Conservation (phyloP, 352 stramenopile species). For the Globisporangium canariense region DNA sequence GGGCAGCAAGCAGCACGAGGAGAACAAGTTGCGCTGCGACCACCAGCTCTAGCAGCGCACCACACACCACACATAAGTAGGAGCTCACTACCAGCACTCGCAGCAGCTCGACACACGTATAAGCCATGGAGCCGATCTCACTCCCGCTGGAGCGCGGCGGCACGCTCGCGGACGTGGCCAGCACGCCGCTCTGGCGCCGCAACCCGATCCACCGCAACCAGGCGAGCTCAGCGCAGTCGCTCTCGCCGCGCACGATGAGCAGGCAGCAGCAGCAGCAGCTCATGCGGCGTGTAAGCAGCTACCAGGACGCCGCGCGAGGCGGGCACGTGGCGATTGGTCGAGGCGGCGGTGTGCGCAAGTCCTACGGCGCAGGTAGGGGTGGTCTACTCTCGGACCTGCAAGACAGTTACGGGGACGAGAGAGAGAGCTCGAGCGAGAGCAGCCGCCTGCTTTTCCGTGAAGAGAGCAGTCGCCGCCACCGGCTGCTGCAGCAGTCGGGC, state of each 20-base stretch:
- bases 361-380: slow-evolving; percentile 8
- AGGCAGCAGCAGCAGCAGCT: slow-evolving; percentile 29
- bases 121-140: slow-evolving; percentile 42
- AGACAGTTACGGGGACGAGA: slow-evolving; percentile 14
- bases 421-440: slow-evolving; percentile 16
- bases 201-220: slow-evolving; percentile 25
- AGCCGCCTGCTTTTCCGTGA: slow-evolving; percentile 16
- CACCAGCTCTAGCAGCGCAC: no score
- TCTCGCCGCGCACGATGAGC: slow-evolving; percentile 27
- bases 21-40: not conserved
- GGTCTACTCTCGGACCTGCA: not conserved
- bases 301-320: slow-evolving; percentile 30
- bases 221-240: slow-evolving; percentile 40
- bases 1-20: not conserved
- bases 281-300: slow-evolving; percentile 61
- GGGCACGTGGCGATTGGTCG: slow-evolving; percentile 1
- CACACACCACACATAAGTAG: no score
- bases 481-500: slow-evolving; percentile 6
- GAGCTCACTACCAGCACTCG: not conserved
- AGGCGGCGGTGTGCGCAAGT: not conserved
- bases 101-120: not conserved
- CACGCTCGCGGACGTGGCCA: slow-evolving; percentile 20
- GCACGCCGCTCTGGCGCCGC: slow-evolving; percentile 14
- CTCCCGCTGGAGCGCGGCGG: slow-evolving; percentile 47
- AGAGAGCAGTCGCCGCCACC: slow-evolving; percentile 20